These are phyloP conservation scores for Silene conica DNA, from an alignment of 148 eudicot genomes.

Conservation along the genomic window DNA sequence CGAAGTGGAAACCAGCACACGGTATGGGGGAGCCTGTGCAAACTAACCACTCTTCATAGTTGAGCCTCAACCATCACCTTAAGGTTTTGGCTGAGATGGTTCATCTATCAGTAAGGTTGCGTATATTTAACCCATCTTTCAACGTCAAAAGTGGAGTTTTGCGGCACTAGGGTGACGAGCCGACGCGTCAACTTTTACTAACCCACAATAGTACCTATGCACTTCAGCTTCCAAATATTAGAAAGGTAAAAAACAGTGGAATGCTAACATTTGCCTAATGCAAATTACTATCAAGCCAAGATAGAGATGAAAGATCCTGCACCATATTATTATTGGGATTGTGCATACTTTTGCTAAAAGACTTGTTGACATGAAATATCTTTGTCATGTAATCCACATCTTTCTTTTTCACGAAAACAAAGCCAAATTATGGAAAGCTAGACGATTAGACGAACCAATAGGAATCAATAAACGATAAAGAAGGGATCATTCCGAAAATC, in stretches of 20 bases:
- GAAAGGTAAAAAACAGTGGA: neutral
- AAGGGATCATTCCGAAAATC: constrained; percentile 5
- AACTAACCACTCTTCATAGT: no score
- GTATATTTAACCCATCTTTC: no score
- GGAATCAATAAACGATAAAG: neutral
- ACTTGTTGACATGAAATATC: neutral
- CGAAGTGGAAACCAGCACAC: no score
- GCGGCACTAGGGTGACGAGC: no score
- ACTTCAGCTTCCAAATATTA: neutral
- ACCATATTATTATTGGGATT: neutral
- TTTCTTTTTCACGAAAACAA: constrained; percentile 1
- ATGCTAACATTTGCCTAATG: neutral
- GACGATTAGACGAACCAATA: neutral
- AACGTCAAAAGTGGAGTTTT: no score
- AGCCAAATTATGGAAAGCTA: neutral
- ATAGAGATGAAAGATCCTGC: neutral
- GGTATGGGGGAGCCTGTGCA: no score
- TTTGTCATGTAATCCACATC: neutral
- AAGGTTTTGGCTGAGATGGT: no score
- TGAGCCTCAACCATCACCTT: no score
- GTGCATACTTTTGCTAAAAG: constrained; percentile 1
- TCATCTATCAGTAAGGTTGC: no score
- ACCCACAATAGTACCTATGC: neutral
- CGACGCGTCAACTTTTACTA: no score
- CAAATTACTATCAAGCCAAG: neutral